phyloP scores from a whole-genome alignment of 805 yeast genomes.

The Nematodospora valgi region DNA sequence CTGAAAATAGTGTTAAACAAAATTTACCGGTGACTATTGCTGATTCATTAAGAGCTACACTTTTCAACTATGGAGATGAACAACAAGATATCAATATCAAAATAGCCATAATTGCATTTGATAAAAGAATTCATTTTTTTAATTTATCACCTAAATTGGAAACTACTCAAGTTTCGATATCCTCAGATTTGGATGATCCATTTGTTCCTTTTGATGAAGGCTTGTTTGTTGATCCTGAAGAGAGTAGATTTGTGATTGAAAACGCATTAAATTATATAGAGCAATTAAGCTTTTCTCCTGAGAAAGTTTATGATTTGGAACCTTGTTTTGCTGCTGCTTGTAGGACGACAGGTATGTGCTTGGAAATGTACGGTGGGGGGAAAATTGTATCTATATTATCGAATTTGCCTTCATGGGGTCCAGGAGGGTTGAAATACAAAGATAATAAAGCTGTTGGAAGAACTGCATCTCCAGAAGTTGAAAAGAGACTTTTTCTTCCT shows the following conservation, averaged over 20 bases:
- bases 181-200: slow-evolving; percentile 71
- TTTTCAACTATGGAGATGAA: slow-evolving; percentile 18
- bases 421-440: slow-evolving; percentile 60
- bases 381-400: slow-evolving; percentile 69
- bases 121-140: slow-evolving; percentile 67
- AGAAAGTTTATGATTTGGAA: slow-evolving; percentile 46
- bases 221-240: slow-evolving; percentile 74
- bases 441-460: slow-evolving; percentile 38
- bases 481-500: slow-evolving; percentile 53
- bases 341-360: slow-evolving; percentile 59
- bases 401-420: slow-evolving; percentile 75
- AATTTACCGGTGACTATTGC: slow-evolving; percentile 62
- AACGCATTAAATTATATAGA: slow-evolving; percentile 64
- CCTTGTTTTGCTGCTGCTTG: slow-evolving; percentile 81
- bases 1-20: slow-evolving; percentile 53
- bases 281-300: slow-evolving; percentile 33
- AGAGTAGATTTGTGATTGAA: slow-evolving; percentile 60
- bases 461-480: slow-evolving; percentile 33
- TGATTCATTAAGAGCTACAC: slow-evolving; percentile 62
- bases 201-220: slow-evolving; percentile 81
- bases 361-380: slow-evolving; percentile 69
- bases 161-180: slow-evolving; percentile 55
- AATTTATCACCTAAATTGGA: slow-evolving; percentile 57
- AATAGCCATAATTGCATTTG: slow-evolving; percentile 74
- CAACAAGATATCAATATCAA: slow-evolving; percentile 30